Evolutionary conservation across 2,329 filamentous ascomycete species (phyloP), one percentile per base, ranked within the genome.

Genomic region (Talaromyces sp.): DNA sequence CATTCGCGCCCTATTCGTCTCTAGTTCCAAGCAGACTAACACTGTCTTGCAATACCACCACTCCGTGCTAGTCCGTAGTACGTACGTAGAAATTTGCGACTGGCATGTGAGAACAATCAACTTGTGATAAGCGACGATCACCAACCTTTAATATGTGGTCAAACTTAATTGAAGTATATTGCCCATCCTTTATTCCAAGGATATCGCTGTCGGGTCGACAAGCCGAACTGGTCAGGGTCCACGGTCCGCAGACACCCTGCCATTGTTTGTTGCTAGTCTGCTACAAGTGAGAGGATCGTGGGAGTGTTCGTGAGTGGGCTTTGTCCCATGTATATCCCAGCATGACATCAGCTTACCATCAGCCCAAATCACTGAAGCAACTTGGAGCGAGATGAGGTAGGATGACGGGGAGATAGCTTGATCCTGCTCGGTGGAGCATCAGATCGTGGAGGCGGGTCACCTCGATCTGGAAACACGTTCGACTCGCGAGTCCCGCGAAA

Each of bases 161-260:
- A 50, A 50, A 31, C 46, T n/a, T 31, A 50, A 50, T n/a, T 9
- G 14, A 9, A 18, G 23, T n/a, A 50, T 54, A 54, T 54, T 37
- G 31, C 5, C 23, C n/a, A 14, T 23, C 50, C 50, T 35, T 23
- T 54, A 54, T 31, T 12, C 25, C 16, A 12, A 21, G 16, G 48
- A 18, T 28, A 14, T 23, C 12, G 31, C n/a, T 23, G 31, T 54
- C 50, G 50, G 50, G 50, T 54, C 50, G 50, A 35, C n/a, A 37
- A 50, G 28, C 48, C 48, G 48, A 54, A 12, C 50, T n/a, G 31
- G 28, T 14, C 50, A 37, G 50, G 50, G 50, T 54, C 48, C 48
- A 52, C 48, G 48, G 28, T 52, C 28, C 31, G 31, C 50, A n/a
- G 25, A 50, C n/a, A 50, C 23, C 25, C 25, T 31, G 42, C 23